Evolutionary conservation across 1,139 yeast genomes (phyloP), one percentile per base, ranked within the genome.

Genomic region (Meyerozyma smithsonii): DNA sequence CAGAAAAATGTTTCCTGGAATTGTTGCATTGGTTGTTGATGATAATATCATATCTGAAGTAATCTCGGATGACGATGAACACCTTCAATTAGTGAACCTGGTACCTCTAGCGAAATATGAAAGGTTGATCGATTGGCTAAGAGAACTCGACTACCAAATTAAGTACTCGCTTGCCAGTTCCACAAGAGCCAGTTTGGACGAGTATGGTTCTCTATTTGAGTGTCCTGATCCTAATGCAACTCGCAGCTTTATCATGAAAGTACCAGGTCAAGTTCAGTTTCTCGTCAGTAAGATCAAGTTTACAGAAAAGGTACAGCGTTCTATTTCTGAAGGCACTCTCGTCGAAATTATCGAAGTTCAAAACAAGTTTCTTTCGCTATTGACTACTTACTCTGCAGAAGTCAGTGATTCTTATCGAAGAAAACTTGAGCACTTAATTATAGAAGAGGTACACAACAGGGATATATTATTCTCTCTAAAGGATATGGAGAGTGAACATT

Each of bases 1-100:
- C 41, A 69, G 68, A 39, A 87, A 86, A 52, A 75, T 92, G 80
- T 89, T 84, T 57, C 61, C 79, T 3, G 95, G 95, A 1, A 66
- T 88, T 8, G 52, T 72, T 0, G 58, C 66, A 3, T 50, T 87
- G 2, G 53, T 62, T 0, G 68, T 64, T 42, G 74, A 75, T 26
- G 49, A 56, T 0, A 66, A 64, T 2, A 52, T 54, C 6, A 74
- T 88, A 2, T 49, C 51, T 0, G 79, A 78, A 1, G 64, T 89
- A 1, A 40, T 51, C 1, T 84, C 96, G 20, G 66, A 68, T 7
- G 84, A 86, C 48, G 84, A 81, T 0, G 97, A 90, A 51, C 42
- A 36, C 0, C 61, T 90, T 1, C 7, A 12, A 0, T 62, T 90
- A 11, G 38, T 35, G 0, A 52, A 59, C 3, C 74, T 79, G 0